Conservation (phyloP, 306 rosid genomes). For the Trifolium pratense region DNA sequence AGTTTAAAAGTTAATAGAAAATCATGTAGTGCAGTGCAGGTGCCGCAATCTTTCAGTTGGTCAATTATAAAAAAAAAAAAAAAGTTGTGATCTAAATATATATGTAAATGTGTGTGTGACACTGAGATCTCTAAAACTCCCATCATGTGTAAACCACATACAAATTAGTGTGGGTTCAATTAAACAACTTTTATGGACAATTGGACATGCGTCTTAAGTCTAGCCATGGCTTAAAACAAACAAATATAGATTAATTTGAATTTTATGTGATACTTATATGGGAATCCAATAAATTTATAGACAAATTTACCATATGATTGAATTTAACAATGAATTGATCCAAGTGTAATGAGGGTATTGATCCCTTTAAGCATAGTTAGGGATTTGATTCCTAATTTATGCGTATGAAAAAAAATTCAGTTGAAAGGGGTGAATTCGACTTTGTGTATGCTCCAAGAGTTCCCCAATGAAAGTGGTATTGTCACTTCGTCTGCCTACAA, state of each 20-base stretch:
- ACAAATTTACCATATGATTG: slow-evolving; percentile 7
- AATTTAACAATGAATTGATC: too few species aligned
- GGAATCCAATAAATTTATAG: slow-evolving; percentile 16
- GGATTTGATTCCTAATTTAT: too few species aligned
- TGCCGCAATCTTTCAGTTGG: slow-evolving; percentile 47
- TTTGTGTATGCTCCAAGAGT: too few species aligned
- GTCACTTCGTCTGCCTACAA: too few species aligned
- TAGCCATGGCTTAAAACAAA: slow-evolving; percentile 9
- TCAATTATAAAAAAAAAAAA: slow-evolving; percentile 39
- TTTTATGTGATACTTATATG: not conserved
- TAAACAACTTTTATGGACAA: slow-evolving; percentile 8
- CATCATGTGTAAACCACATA: slow-evolving; percentile 30
- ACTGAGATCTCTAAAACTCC: slow-evolving; percentile 23
- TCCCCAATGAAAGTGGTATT: too few species aligned
- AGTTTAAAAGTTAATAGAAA: slow-evolving; percentile 48
- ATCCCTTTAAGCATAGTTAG: too few species aligned
- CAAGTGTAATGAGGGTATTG: too few species aligned
- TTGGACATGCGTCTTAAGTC: slow-evolving; percentile 31
- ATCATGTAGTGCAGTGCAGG: slow-evolving; percentile 40
- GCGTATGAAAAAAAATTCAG: too few species aligned
- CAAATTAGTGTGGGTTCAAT: not conserved
- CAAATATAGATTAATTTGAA: not conserved
- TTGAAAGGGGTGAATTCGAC: too few species aligned
- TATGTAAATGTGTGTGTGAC: not conserved
- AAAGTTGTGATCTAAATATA: slow-evolving; percentile 36